Evolutionary conservation across 2,329 filamentous ascomycete genomes (phyloP).

Genomic region (Cordyceps javanica): DNA sequence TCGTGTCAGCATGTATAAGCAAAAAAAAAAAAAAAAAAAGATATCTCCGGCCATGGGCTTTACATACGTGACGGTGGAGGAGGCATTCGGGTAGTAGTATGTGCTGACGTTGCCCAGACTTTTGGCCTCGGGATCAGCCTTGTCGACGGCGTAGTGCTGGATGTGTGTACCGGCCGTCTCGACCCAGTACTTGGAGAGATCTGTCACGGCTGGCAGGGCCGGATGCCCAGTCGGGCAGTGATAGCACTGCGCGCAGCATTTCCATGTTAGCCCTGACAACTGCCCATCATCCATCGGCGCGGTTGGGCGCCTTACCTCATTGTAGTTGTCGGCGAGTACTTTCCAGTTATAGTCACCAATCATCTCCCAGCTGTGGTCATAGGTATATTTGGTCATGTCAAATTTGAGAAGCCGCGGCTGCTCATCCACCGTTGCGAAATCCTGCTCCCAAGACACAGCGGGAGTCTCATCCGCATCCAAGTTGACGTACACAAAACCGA

Average conservation of each 20-base stretch:
- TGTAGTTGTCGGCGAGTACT: conserved; percentile 41
- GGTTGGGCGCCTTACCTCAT: conserved; percentile 31
- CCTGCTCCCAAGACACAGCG: conserved; percentile 36
- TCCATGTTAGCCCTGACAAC: no score
- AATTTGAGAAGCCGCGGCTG: conserved; percentile 20
- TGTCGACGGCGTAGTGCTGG: conserved; percentile 31
- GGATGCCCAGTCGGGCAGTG: conserved; percentile 54
- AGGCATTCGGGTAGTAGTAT: conserved; percentile 35
- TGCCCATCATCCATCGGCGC: no score
- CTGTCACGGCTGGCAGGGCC: conserved; percentile 48
- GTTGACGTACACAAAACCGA: conserved; percentile 46
- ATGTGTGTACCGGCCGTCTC: conserved; percentile 40
- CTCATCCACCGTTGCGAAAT: conserved; percentile 27
- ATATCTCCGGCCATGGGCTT: no score
- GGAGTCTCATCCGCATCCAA: conserved; percentile 33
- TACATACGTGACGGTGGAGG: conserved; percentile 34
- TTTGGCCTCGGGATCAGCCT: conserved; percentile 24
- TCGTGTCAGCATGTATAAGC: not conserved
- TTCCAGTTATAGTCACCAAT: conserved; percentile 35
- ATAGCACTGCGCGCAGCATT: no score
- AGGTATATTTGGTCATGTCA: conserved; percentile 21
- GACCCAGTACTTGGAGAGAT: conserved; percentile 49
- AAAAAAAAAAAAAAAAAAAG: not conserved
- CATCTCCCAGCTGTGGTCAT: conserved; percentile 28
- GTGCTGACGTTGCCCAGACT: conserved; percentile 30